Percentiles rank a stretch among this genome's conserved stretches.
phyloP scores from a whole-genome alignment of 2,329 filamentous ascomycete genomes.

The Fusarium oxysporum region DNA sequence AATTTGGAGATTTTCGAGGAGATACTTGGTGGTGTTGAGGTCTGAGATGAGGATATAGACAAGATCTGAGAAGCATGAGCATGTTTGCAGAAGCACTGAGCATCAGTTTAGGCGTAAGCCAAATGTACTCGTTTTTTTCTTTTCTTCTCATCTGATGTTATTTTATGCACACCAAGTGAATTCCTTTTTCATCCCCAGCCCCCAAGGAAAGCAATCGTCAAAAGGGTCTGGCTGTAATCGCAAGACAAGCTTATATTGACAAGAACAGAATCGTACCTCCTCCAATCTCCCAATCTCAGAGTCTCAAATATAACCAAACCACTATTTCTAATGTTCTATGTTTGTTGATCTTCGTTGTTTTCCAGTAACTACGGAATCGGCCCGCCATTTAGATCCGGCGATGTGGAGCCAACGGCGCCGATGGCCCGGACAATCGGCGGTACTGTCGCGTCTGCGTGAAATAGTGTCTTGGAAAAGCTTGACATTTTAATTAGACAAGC shows the following conservation, averaged over 20 bases:
- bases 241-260: neutral
- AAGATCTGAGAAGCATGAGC: neutral
- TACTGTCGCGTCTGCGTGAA: neutral
- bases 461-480: conserved; percentile 3
- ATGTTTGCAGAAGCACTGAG: neutral
- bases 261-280: neutral
- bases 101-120: neutral
- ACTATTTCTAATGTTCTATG: neutral
- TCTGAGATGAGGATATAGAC: conserved; percentile 29
- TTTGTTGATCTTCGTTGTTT: neutral
- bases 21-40: conserved; percentile 52
- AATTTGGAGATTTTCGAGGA: conserved; percentile 65
- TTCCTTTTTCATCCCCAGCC: neutral
- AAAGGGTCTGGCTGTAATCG: neutral
- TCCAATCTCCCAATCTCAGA: too few species aligned
- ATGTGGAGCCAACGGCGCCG: conserved; percentile 26
- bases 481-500: neutral
- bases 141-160: neutral
- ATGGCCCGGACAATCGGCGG: conserved; percentile 18
- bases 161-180: neutral
- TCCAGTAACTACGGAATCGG: neutral
- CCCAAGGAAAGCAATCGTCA: neutral
- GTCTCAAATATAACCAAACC: neutral
- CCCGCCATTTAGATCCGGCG: conserved; percentile 10
- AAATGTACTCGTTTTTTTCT: too few species aligned